Base-by-base conservation (phyloP, 192 early-diverging fungal species). In the Chytriomyces sp. region DNA sequence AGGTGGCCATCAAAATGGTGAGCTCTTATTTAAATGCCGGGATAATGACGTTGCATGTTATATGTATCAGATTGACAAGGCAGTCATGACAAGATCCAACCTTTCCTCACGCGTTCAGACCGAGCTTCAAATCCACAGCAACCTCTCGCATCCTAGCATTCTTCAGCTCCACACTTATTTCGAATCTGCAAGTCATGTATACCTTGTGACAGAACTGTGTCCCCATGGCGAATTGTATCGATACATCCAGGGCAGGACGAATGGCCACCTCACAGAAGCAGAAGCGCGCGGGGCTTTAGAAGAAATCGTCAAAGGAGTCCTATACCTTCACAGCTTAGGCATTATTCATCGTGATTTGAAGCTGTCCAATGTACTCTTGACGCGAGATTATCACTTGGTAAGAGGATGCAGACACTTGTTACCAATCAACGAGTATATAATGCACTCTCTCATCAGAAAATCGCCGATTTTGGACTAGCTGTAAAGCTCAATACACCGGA, bases 391-490 rank as follows among this genome's bases (percentile, higher is more conserved):
- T 71, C 74, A 85, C 14, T 78, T 90, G 38, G 84, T 85, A 55
- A 32, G 75, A 58, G 5, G 7, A 59, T 32, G n/a, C 8, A 7
- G 14, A 0, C 28, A 28, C 30, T 12, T 10, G 36, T 70, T 71
- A 12, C 37, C 37, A 26, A 31, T 26, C 56, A 31, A n/a, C 41
- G n/a, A 49, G 10, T 49, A n/a, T 17, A n/a, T 17, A n/a, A 49
- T 49, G 26, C 26, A 12, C 10, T 62, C 32, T 52, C 52, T 3
- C 8, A 14, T 54, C 53, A 85, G 85, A 89, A 89, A 77, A 82
- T 93, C 37, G 89, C 83, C n/a, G 92, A 93, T 74, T 93, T 93
- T 77, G 92, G 92, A 4, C 73, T 92, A 41, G 92, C 92, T 1
- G 81, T 76, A 32, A 86, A 86, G 53, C 56, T 83, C 17, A 77